Evolutionary conservation across 768 basidiomycete species (phyloP).

Genomic region (Chalciporus pseudorubinellus): DNA sequence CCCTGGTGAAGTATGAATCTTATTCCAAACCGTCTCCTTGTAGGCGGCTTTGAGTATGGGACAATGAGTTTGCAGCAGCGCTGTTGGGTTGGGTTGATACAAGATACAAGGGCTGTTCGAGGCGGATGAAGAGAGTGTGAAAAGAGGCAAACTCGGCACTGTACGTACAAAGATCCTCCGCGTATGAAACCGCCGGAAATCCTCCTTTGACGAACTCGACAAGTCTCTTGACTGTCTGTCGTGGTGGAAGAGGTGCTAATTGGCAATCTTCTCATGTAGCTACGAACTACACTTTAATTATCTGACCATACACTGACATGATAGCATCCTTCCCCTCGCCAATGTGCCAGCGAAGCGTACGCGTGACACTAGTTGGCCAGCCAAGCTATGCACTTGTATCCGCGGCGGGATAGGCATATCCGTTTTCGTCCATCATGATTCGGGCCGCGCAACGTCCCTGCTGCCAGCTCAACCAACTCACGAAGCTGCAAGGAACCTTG

Average conservation of each 20-base stretch:
- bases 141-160: neutral
- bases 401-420: constrained; percentile 5
- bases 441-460: neutral
- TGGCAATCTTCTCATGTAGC: neutral
- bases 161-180: constrained; percentile 17
- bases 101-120: neutral
- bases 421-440: constrained; percentile 6
- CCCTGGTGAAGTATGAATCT: constrained; percentile 1
- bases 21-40: constrained; percentile 5
- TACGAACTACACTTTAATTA: neutral
- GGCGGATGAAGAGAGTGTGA: neutral
- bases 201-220: constrained; percentile 10
- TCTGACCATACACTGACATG: neutral
- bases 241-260: neutral
- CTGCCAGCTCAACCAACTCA: constrained; percentile 9
- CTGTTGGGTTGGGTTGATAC: neutral
- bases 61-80: neutral
- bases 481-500: too few species aligned
- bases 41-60: neutral
- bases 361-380: neutral
- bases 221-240: constrained; percentile 14
- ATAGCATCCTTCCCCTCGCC: neutral
- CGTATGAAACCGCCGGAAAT: constrained; percentile 9
- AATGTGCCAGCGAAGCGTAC: constrained; percentile 1
- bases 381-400: too few species aligned